Percentiles rank a stretch among this genome's conserved stretches.
Conservation (phyloP, 345 rosid species). For the Euphorbia peplus region DNA sequence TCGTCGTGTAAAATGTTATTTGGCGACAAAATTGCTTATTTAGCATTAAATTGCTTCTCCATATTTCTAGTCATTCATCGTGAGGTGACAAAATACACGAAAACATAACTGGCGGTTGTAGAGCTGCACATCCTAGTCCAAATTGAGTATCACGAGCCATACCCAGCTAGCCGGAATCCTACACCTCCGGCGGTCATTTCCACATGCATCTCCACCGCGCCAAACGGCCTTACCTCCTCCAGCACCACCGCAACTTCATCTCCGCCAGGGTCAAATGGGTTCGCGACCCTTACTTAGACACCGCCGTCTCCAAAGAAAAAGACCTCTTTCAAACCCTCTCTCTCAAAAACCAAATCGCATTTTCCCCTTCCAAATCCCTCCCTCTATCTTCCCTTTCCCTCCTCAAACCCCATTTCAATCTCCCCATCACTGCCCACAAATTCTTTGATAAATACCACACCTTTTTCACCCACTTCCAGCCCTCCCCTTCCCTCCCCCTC, state of each 20-base stretch:
- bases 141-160: no score
- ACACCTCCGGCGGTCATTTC: no score
- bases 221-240: slow-evolving; percentile 30
- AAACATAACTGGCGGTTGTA: no score
- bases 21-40: no score
- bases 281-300: slow-evolving; percentile 55
- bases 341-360: slow-evolving; percentile 57
- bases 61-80: no score
- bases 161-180: no score
- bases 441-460: slow-evolving; percentile 49
- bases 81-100: no score
- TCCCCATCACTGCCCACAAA: slow-evolving; percentile 36
- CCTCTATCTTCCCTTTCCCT: slow-evolving; percentile 61
- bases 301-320: slow-evolving; percentile 50
- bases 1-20: no score
- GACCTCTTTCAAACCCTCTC: slow-evolving; percentile 54
- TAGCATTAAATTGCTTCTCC: no score
- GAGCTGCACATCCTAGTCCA: no score
- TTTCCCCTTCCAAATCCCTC: slow-evolving; percentile 52
- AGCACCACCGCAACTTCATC: slow-evolving; percentile 50
- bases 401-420: slow-evolving; percentile 52
- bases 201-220: slow-evolving; percentile 4
- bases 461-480: slow-evolving; percentile 62
- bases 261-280: slow-evolving; percentile 76
- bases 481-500: slow-evolving; percentile 59